These are phyloP conservation scores for Xylaria multiplex DNA, from an alignment of 2,329 filamentous ascomycete genomes.

Conservation along the genomic window DNA sequence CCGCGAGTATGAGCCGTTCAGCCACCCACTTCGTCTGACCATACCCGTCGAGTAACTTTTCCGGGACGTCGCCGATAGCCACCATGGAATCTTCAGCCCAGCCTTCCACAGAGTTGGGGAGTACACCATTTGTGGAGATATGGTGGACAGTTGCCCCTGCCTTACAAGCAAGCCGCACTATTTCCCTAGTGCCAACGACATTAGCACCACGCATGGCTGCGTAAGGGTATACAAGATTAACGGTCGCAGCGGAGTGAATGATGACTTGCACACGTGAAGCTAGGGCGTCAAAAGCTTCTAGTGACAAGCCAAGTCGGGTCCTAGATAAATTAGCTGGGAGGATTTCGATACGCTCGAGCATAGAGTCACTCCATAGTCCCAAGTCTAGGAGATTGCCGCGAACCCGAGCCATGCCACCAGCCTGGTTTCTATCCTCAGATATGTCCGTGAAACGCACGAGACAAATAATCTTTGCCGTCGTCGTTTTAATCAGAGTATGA, in stretches of 20 bases:
- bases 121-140: slow-evolving; percentile 81
- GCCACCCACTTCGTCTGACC: slow-evolving; percentile 86
- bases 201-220: slow-evolving; percentile 79
- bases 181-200: slow-evolving; percentile 80
- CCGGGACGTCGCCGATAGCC: slow-evolving; percentile 73
- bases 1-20: slow-evolving; percentile 77
- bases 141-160: slow-evolving; percentile 79
- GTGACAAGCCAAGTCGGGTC: slow-evolving; percentile 73
- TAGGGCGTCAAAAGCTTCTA: slow-evolving; percentile 72
- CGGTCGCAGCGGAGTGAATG: slow-evolving; percentile 79
- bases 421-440: slow-evolving; percentile 65
- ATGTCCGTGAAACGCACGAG: slow-evolving; percentile 78
- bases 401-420: slow-evolving; percentile 76
- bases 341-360: slow-evolving; percentile 81
- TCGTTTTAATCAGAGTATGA: slow-evolving; percentile 72
- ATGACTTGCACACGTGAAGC: slow-evolving; percentile 75
- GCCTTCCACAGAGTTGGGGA: slow-evolving; percentile 74
- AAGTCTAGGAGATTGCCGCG: slow-evolving; percentile 81
- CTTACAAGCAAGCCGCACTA: slow-evolving; percentile 74
- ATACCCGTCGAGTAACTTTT: slow-evolving; percentile 76
- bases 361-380: slow-evolving; percentile 79
- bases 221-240: slow-evolving; percentile 85
- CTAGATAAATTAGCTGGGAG: slow-evolving; percentile 77
- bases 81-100: slow-evolving; percentile 78
- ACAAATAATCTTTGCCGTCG: slow-evolving; percentile 75